A percentile compares a stretch with the other conserved stretches of the same genome.
Conservation (phyloP, 139 green algal species). For the Chlamydomonas eustigma region DNA sequence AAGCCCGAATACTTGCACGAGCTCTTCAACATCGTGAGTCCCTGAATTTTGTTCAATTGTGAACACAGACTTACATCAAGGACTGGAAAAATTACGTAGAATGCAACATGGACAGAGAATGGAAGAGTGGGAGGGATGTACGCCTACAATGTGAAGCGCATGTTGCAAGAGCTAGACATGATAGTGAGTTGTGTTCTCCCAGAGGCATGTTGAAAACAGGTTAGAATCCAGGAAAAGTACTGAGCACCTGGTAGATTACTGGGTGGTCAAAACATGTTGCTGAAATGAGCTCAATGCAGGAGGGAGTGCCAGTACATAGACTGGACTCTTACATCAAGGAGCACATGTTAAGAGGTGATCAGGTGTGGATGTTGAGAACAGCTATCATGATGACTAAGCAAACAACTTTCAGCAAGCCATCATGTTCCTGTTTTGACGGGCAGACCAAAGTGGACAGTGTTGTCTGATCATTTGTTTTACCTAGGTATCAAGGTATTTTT, state of each 20-base stretch:
- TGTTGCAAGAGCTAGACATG: constrained; percentile 28
- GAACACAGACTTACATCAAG: background rate
- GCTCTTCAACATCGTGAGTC: background rate
- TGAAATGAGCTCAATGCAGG: too few species aligned
- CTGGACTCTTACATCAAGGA: constrained; percentile 19
- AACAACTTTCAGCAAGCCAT: too few species aligned
- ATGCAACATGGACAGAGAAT: background rate
- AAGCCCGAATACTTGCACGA: background rate
- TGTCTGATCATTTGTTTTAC: too few species aligned
- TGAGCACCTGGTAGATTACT: too few species aligned
- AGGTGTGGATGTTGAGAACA: too few species aligned
- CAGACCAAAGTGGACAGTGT: too few species aligned
- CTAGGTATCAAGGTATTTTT: too few species aligned
- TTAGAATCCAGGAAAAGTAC: too few species aligned
- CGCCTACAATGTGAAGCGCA: constrained; percentile 17
- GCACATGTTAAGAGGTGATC: constrained; percentile 26
- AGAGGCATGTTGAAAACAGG: too few species aligned
- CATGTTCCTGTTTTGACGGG: too few species aligned
- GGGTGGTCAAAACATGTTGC: too few species aligned
- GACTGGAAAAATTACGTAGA: background rate
- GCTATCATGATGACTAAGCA: too few species aligned
- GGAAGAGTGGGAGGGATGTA: background rate
- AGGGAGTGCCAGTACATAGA: background rate
- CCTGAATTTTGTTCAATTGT: background rate
- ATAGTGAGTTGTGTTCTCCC: constrained; percentile 28